phyloP scores from a whole-genome alignment of 2,329 filamentous ascomycete species.

The Talaromyces sp. region DNA sequence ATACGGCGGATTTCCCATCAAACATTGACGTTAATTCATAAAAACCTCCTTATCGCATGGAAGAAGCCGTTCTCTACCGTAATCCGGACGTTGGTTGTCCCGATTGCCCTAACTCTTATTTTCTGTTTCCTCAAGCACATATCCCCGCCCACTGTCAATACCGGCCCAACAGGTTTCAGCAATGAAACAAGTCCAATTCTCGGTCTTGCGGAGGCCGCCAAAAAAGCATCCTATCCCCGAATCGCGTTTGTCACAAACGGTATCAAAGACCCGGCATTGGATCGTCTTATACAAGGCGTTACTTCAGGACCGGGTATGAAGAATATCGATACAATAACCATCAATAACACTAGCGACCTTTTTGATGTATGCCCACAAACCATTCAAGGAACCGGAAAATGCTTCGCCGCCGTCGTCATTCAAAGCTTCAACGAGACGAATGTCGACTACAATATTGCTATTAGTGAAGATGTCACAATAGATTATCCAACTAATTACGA shows the following conservation, averaged over 20 bases:
- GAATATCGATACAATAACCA: neutral
- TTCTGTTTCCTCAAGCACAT: conserved; percentile 3
- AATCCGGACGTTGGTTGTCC: neutral
- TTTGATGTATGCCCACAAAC: neutral
- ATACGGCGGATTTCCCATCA: neutral
- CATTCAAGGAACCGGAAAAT: neutral
- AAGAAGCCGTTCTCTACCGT: conserved; percentile 1
- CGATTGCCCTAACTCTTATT: neutral
- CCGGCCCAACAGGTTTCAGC: neutral
- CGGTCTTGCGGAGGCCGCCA: neutral
- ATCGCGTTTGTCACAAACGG: conserved; percentile 2
- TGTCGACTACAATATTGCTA: neutral
- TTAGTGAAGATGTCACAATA: neutral
- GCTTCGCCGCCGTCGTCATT: neutral
- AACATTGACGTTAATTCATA: neutral
- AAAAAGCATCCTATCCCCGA: neutral
- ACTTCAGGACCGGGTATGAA: neutral
- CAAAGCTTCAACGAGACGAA: neutral
- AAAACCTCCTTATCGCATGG: conserved; percentile 3
- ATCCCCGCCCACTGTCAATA: neutral
- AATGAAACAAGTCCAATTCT: neutral
- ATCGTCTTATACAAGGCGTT: neutral
- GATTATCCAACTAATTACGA: neutral
- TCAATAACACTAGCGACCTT: neutral
- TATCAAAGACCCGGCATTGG: neutral